Evolutionary conservation across 306 rosid genomes (phyloP).

Genomic region (Senna tora): DNA sequence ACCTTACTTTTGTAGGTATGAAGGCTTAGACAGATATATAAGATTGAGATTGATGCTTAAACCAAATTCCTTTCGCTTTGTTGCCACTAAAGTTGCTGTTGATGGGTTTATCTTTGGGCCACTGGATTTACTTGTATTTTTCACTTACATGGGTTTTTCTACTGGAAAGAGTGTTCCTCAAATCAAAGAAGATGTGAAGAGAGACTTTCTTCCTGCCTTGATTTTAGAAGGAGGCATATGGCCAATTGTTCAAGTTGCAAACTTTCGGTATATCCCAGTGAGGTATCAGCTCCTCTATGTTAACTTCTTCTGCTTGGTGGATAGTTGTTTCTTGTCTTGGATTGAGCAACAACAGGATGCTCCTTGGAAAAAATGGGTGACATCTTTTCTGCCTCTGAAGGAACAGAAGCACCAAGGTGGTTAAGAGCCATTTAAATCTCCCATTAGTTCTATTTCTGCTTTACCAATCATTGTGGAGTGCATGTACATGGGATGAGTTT

Average conservation of each 20-base stretch:
- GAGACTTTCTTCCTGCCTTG: slow-evolving; percentile 84
- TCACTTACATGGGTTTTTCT: slow-evolving; percentile 85
- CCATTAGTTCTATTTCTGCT: slow-evolving; percentile 8
- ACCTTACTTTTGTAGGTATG: slow-evolving; percentile 60
- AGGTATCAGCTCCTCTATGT: slow-evolving; percentile 92
- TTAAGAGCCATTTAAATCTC: slow-evolving; percentile 26
- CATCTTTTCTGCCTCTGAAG: slow-evolving; percentile 57
- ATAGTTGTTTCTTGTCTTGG: slow-evolving; percentile 95
- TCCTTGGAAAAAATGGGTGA: slow-evolving; percentile 89
- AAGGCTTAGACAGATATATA: slow-evolving; percentile 75
- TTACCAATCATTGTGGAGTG: slow-evolving; percentile 29
- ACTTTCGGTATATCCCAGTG: slow-evolving; percentile 84
- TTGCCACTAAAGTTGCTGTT: slow-evolving; percentile 73
- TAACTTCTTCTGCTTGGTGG: slow-evolving; percentile 84
- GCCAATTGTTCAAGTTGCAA: slow-evolving; percentile 83
- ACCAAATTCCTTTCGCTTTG: slow-evolving; percentile 75
- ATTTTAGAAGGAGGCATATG: slow-evolving; percentile 79
- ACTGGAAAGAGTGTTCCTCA: slow-evolving; percentile 70
- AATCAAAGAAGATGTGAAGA: slow-evolving; percentile 80
- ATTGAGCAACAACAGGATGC: slow-evolving; percentile 93
- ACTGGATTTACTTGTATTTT: slow-evolving; percentile 71
- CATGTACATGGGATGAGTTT: slow-evolving; percentile 36
- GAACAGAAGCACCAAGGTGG: slow-evolving; percentile 45
- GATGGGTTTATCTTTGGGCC: slow-evolving; percentile 83
- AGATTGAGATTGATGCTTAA: slow-evolving; percentile 58